A percentile compares a stretch with the other conserved stretches of the same genome.
These are phyloP conservation scores for Candolleomyces eurysporus DNA, from an alignment of 768 basidiomycete genomes.

Conservation along the genomic window DNA sequence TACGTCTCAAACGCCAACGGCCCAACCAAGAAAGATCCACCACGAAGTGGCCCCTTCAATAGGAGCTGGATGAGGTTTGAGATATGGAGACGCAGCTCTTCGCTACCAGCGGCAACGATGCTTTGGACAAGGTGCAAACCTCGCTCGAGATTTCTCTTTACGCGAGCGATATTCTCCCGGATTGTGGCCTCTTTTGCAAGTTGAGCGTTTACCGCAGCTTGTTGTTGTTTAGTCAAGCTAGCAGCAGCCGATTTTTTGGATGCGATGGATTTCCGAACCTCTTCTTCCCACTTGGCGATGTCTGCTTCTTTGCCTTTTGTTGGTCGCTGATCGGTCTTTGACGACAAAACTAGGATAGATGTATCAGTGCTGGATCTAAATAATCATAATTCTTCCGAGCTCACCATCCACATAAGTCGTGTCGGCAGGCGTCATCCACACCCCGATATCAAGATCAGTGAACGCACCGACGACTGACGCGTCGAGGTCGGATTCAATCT, in stretches of 20 bases:
- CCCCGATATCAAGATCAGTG: constrained; percentile 70
- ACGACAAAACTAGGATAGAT: constrained; percentile 31
- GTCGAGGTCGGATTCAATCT: constrained; percentile 65
- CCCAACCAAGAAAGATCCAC: constrained; percentile 63
- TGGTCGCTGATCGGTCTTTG: constrained; percentile 45
- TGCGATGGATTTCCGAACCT: constrained; percentile 82
- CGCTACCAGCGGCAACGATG: constrained; percentile 48
- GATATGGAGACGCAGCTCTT: constrained; percentile 56
- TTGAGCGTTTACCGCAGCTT: constrained; percentile 80
- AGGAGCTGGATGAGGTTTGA: constrained; percentile 57
- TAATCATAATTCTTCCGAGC: constrained; percentile 1
- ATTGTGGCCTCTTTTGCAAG: constrained; percentile 74
- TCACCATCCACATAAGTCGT: constrained; percentile 77
- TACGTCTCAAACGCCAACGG: constrained; percentile 70
- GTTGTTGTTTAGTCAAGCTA: constrained; percentile 79
- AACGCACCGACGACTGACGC: constrained; percentile 56
- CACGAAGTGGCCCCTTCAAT: constrained; percentile 61
- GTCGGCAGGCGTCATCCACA: constrained; percentile 88
- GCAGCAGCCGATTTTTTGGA: constrained; percentile 66
- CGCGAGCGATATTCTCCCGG: constrained; percentile 52
- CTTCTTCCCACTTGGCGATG: constrained; percentile 93
- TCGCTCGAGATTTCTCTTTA: constrained; percentile 57
- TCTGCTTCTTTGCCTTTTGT: constrained; percentile 86
- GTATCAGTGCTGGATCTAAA: background rate
- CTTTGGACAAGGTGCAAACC: constrained; percentile 71